Conservation (phyloP, 1,284 basidiomycete species). For the Heterobasidion occidentale region DNA sequence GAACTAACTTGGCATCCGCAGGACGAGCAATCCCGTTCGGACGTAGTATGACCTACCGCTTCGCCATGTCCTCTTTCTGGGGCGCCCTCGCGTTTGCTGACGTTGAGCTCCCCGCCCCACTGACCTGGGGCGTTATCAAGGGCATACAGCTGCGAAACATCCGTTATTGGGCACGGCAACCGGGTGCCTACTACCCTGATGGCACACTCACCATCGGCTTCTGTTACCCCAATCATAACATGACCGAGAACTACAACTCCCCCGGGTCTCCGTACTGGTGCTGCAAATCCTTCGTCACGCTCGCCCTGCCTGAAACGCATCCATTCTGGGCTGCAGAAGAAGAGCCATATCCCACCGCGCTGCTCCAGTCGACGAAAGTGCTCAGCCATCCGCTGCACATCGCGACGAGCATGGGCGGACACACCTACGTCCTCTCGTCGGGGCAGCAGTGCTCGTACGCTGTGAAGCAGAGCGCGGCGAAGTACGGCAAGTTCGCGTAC, state of each 20-base stretch:
- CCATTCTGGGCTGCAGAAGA: slow-evolving; percentile 67
- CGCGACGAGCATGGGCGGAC: slow-evolving; percentile 50
- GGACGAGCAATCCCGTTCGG: slow-evolving; percentile 74
- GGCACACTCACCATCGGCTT: slow-evolving; percentile 73
- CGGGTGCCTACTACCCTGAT: slow-evolving; percentile 52
- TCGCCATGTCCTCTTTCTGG: slow-evolving; percentile 75
- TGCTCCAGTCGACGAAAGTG: slow-evolving; percentile 37
- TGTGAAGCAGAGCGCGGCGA: slow-evolving; percentile 70
- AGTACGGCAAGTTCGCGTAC: slow-evolving; percentile 74
- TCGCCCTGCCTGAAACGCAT: slow-evolving; percentile 56
- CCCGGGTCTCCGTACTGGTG: slow-evolving; percentile 81
- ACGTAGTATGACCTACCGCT: slow-evolving; percentile 69
- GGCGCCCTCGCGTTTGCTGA: slow-evolving; percentile 67
- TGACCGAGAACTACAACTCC: slow-evolving; percentile 77
- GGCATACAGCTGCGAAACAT: slow-evolving; percentile 69
- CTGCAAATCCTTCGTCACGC: slow-evolving; percentile 68
- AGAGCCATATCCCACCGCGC: slow-evolving; percentile 46
- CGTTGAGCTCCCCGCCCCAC: slow-evolving; percentile 56
- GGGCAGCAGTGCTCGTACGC: slow-evolving; percentile 76
- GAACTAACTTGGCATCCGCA: slow-evolving; percentile 14
- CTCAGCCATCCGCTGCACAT: slow-evolving; percentile 65
- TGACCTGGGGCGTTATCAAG: slow-evolving; percentile 70
- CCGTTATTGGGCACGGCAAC: slow-evolving; percentile 60
- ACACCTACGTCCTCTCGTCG: slow-evolving; percentile 67
- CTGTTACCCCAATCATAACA: slow-evolving; percentile 66